phyloP scores from a whole-genome alignment of 176 grass and related monocot species.

The Poa pratensis region DNA sequence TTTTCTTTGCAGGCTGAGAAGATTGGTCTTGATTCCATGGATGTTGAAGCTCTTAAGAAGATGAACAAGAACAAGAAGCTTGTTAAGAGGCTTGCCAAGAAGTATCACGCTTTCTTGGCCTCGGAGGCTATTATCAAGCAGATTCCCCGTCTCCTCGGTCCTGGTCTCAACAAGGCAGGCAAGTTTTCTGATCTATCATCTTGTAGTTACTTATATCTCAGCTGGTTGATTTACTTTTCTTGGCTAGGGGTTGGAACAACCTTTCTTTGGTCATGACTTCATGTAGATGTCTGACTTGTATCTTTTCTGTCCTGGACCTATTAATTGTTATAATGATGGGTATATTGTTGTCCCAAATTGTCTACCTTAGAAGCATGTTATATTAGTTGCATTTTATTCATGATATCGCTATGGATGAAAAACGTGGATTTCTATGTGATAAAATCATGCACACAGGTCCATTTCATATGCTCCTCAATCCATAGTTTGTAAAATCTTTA shows the following conservation, averaged over 20 bases:
- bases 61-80: constrained; percentile 98
- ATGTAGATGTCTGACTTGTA: neutral
- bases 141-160: constrained; percentile 87
- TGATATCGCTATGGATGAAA: neutral
- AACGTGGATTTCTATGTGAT: neutral
- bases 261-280: neutral
- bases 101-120: constrained; percentile 89
- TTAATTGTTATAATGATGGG: neutral
- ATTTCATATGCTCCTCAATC: too few relatives aligned
- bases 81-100: constrained; percentile 86
- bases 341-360: neutral
- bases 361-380: neutral
- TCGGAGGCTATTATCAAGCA: constrained; percentile 87
- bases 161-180: constrained; percentile 90
- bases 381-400: neutral
- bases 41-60: constrained; percentile 82
- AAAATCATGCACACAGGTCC: too few relatives aligned
- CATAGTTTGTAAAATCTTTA: neutral
- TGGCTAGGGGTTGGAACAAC: neutral
- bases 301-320: neutral
- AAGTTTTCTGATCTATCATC: constrained; percentile 18
- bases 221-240: neutral
- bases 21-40: constrained; percentile 86
- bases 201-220: neutral
- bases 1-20: constrained; percentile 61